Evolutionary conservation across 2,329 filamentous ascomycete species (phyloP), one percentile per base, ranked within the genome.

Genomic region (Xenosphaeropsis pyriputrescens): DNA sequence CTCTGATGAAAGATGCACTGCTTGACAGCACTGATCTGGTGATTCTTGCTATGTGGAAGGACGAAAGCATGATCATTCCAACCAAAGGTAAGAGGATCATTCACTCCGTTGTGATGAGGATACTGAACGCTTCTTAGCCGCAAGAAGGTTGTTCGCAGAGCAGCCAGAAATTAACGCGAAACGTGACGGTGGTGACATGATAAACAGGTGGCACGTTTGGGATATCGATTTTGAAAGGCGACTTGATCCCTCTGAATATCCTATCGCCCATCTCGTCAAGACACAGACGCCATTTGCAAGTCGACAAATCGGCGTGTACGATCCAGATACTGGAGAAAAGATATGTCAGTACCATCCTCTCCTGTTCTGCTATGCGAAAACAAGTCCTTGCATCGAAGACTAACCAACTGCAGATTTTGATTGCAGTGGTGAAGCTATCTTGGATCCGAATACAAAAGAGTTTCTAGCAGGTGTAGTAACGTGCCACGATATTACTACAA

Each of bases 1-100:
- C 72, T 6, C 64, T 77, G 36, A 73, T 89, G 61, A 88, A 86
- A 54, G 81, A 88, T 51, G 80, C 81, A 1, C 65, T 88, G 15
- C 60, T 89, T 6, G 80, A 85, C 50, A 82, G 75, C 30, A 82
- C 83, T 18, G 70, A 75, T 43, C 75, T 84, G 51, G 82, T 83
- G 0, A 78, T 85, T 16, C 62, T 86, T 33, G 78, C 79, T 17
- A 82, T 86, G 75, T 88, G 83, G 83, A 80, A 78, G 50, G 83
- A 89, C 45, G 74, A 79, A 38, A 79, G 72, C 35, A 75, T 85
- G 34, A 76, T 73, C 0, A 75, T 85, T 32, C 77, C 81, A 4
- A 89, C 89, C 50, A 72, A 70, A 46, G 79, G 79, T 4, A 58
- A 32, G 50, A 52, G 3, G 39, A 51, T n/a, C 46, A 48, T 14